Conservation (phyloP, 2,329 filamentous ascomycete genomes). For the Scedosporium apiospermum region DNA sequence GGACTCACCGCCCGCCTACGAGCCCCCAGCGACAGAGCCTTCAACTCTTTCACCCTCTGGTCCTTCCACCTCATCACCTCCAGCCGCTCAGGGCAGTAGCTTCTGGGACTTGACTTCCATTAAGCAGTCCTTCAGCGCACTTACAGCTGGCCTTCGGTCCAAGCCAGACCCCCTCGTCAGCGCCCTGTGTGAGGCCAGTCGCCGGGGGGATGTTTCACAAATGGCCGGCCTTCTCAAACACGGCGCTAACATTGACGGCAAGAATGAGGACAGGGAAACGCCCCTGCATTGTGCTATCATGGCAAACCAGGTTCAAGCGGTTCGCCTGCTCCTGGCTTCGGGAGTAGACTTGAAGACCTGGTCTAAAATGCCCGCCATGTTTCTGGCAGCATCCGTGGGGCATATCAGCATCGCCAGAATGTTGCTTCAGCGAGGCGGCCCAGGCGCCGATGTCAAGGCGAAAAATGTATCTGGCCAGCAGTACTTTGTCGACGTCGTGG, state of each 20-base stretch:
- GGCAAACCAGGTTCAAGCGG: constrained; percentile 20
- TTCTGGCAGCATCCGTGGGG: constrained; percentile 15
- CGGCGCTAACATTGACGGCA: constrained; percentile 25
- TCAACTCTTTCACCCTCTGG: too few relatives aligned
- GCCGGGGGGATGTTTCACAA: constrained; percentile 22
- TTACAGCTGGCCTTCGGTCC: constrained; percentile 20
- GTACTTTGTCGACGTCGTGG: constrained; percentile 19
- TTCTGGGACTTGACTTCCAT: constrained; percentile 16
- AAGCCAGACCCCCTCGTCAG: constrained; percentile 28
- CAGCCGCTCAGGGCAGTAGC: background rate
- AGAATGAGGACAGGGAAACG: constrained; percentile 24
- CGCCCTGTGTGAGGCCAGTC: constrained; percentile 24
- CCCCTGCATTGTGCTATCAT: constrained; percentile 24
- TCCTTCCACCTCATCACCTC: too few relatives aligned
- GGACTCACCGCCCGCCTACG: too few relatives aligned
- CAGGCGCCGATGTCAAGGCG: constrained; percentile 21
- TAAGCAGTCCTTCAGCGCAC: constrained; percentile 24
- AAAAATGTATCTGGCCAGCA: constrained; percentile 18
- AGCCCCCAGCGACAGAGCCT: too few relatives aligned
- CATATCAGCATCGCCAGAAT: constrained; percentile 18
- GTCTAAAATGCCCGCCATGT: background rate
- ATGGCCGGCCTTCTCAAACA: constrained; percentile 22
- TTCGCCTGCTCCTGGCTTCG: constrained; percentile 20
- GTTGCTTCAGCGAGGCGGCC: constrained; percentile 15
- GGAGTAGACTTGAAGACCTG: constrained; percentile 19